Conservation (phyloP, 2,329 filamentous ascomycete species). For the Xylariaceae sp. region DNA sequence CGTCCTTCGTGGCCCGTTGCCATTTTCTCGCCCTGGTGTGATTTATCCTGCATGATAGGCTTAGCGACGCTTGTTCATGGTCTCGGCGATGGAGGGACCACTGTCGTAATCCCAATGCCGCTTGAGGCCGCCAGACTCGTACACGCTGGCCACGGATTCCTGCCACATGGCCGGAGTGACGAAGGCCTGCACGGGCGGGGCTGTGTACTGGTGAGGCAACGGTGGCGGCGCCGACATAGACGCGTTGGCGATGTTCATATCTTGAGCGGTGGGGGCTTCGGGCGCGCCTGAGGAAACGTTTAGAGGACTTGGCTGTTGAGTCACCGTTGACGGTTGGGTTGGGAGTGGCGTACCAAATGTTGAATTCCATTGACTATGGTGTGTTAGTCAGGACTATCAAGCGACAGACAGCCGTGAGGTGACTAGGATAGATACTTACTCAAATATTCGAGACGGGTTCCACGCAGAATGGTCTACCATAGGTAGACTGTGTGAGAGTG, state of each 20-base stretch:
- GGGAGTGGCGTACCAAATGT: slow-evolving; percentile 74
- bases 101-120: slow-evolving; percentile 56
- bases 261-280: slow-evolving; percentile 52
- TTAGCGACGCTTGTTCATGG: slow-evolving; percentile 34
- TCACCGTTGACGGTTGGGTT: slow-evolving; percentile 40
- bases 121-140: slow-evolving; percentile 58
- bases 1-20: not conserved
- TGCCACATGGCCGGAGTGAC: slow-evolving; percentile 72
- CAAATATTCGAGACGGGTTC: slow-evolving; percentile 86
- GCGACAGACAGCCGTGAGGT: not conserved
- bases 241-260: slow-evolving; percentile 46
- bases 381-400: slow-evolving; percentile 19
- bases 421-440: slow-evolving; percentile 55
- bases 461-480: slow-evolving; percentile 64
- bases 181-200: slow-evolving; percentile 53
- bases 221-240: slow-evolving; percentile 44
- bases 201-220: slow-evolving; percentile 49
- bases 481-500: slow-evolving; percentile 52
- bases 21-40: not conserved
- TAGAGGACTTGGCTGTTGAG: slow-evolving; percentile 48
- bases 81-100: slow-evolving; percentile 28
- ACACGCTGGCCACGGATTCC: slow-evolving; percentile 65
- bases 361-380: slow-evolving; percentile 84
- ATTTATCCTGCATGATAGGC: not conserved
- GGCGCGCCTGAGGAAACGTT: slow-evolving; percentile 51